Base-by-base conservation (phyloP, 106 monocot genomes). In the Ottelia alismoides region DNA sequence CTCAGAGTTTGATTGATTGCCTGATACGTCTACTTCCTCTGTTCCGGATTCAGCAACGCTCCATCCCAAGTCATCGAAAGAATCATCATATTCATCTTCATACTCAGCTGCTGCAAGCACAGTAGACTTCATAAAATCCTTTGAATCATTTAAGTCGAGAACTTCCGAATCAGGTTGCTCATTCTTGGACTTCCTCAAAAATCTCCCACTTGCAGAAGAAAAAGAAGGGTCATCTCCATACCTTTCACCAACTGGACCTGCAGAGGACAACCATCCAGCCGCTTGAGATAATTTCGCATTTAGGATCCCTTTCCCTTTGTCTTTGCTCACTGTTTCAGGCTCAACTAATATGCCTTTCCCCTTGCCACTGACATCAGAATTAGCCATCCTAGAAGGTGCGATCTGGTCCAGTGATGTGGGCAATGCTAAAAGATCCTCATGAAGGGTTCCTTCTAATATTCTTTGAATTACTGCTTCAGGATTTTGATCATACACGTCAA, bases 81-180 rank as follows among this genome's bases (percentile, higher is more conserved):
- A 98, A 61, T 98, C 96, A 64, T 96, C 96, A 49, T 96, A 96
- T 45, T 96, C 94, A 25, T 96, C 94, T 6, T 96, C 89, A 52
- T 96, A 79, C 44, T 68, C 57, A 28, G 77, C 75, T 27, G 81
- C 82, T 27, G 85, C 82, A 19, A 89, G 70, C 9, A 85, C 59
- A 28, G 69, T 57, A 28, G 81, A 40, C 40, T 64, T 78, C 27
- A 77, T 24, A 28, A 71, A 64, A 63, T 80, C 76, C 63, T 82
- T 79, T 32, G 73, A 78, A 58, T 62, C 32, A 67, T 47, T 73
- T 1, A 65, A 81, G 60, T 98, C 74, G 1, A 96, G 70, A 52
- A 74, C 26, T 54, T 74, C 65, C 5, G 76, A 24, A 18, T 73
- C 73, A 2, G 58, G 31, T 3, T 27, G 19, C 11, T 71, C 68